These are phyloP conservation scores for Globisporangium echinulatum DNA, from an alignment of 352 stramenopile genomes.

Conservation along the genomic window DNA sequence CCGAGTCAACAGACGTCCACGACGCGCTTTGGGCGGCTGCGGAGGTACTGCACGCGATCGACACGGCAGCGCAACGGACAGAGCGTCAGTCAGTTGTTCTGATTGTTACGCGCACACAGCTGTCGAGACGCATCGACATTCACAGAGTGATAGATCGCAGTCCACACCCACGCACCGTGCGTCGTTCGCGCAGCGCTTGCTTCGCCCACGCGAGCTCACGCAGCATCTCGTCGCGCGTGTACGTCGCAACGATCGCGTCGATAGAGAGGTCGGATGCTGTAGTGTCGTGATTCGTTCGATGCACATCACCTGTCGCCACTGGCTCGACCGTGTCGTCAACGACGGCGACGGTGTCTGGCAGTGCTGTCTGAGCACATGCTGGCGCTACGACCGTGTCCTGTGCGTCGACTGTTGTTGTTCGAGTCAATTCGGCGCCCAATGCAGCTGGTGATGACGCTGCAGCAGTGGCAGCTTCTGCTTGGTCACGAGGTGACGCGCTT, in stretches of 20 bases:
- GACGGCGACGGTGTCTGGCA: not conserved
- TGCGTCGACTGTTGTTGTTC: too few species aligned
- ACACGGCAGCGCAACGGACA: not conserved
- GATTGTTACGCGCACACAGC: not conserved
- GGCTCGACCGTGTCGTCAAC: too few species aligned
- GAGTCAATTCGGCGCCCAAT: not conserved
- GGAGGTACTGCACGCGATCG: conserved; percentile 24
- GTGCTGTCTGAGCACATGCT: too few species aligned
- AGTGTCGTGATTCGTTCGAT: not conserved
- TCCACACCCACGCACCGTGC: conserved; percentile 23
- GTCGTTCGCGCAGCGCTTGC: conserved; percentile 35
- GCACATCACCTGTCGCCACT: not conserved
- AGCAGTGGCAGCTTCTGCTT: not conserved
- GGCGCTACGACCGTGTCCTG: too few species aligned
- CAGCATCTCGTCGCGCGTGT: conserved; percentile 42
- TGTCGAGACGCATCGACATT: conserved; percentile 1
- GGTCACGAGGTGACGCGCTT: not conserved
- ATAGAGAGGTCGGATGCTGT: conserved; percentile 7
- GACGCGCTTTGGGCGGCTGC: conserved; percentile 15
- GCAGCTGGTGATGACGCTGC: not conserved
- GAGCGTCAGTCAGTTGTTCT: not conserved
- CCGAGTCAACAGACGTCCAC: conserved; percentile 8
- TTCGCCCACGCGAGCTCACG: conserved; percentile 48
- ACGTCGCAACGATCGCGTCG: conserved; percentile 35
- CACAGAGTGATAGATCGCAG: too few species aligned